Evolutionary conservation across 306 rosid species (phyloP), one percentile per base, ranked within the genome.

Genomic region (Rubus parviflorus): DNA sequence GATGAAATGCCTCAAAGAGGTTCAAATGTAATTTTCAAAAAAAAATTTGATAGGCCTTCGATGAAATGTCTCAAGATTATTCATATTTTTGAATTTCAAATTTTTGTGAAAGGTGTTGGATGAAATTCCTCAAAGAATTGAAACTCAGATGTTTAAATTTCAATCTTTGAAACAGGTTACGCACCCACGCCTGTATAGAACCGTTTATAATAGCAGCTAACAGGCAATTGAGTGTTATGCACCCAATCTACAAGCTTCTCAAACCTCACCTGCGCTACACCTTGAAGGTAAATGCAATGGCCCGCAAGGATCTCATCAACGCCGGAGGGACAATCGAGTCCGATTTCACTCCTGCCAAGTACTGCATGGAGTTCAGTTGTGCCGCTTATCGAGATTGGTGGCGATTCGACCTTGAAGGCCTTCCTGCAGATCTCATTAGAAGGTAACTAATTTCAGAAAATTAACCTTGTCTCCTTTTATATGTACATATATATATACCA

Each of bases 251-350:
- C 81, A 89, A 89, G 88, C 87, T 95, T 65, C 78, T 92, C 70
- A 94, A 86, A 53, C 97, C 97, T 10, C 98, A 95, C 88, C 87
- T 90, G 98, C 83, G 96, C 63, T 92, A 90, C 79, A 94, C 97
- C 0, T 74, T 94, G 81, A 94, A 94, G 83, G 80, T 92, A 79
- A 94, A 94, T 77, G 95, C 88, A 40, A 47, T 85, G 56, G 97
- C 97, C 54, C 89, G 97, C 20, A 96, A 94, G 75, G 51, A 20
- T 42, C 83, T 94, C 40, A 81, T 94, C 83, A 84, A 58, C 60
- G 92, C 86, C 10, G 97, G 89, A 14, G 97, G 96, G 38, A 78
- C 86, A 41, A 88, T 95, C 49, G 98, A 90, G 69, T 76, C 87
- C 68, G 83, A 89, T 84, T 90, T 95, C 84, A 83, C 96, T 47